These are phyloP conservation scores for Gilbertella persicaria DNA, from an alignment of 371 early-diverging fungal genomes.

Conservation along the genomic window DNA sequence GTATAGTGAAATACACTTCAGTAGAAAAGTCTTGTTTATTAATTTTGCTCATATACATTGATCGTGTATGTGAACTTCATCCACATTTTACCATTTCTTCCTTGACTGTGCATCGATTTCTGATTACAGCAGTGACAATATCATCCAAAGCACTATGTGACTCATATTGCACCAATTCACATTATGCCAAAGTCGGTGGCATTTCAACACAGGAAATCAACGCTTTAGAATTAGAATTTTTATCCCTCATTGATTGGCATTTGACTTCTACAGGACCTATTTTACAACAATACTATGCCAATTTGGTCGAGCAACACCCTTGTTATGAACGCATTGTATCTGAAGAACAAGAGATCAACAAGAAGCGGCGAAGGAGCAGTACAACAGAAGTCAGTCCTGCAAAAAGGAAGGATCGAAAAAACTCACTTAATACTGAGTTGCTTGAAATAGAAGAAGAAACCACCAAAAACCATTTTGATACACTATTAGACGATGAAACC, in stretches of 20 bases:
- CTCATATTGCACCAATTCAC: conserved; percentile 83
- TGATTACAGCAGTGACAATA: conserved; percentile 90
- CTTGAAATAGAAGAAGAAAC: conserved; percentile 32
- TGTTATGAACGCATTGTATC: conserved; percentile 33
- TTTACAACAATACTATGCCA: conserved; percentile 87
- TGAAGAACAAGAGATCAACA: not conserved
- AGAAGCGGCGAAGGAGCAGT: conserved; percentile 29
- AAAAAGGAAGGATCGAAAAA: conserved; percentile 8
- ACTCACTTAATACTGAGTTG: conserved; percentile 7
- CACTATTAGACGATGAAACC: conserved; percentile 34
- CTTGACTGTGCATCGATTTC: conserved; percentile 92
- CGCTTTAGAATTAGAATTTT: conserved; percentile 91
- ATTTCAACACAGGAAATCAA: conserved; percentile 91
- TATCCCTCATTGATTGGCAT: conserved; percentile 88
- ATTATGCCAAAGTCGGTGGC: conserved; percentile 95
- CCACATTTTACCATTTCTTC: conserved; percentile 89
- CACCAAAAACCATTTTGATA: conserved; percentile 46
- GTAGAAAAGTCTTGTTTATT: conserved; percentile 88
- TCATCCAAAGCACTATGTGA: conserved; percentile 89
- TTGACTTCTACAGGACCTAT: conserved; percentile 72
- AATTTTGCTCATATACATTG: conserved; percentile 90
- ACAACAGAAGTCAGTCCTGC: conserved; percentile 5
- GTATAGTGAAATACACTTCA: conserved; percentile 89
- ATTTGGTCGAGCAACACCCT: conserved; percentile 75
- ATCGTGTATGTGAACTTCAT: conserved; percentile 80